A percentile compares a stretch with the other conserved stretches of the same genome.
phyloP scores from a whole-genome alignment of 306 rosid genomes.

The Gastrolobium villosum region DNA sequence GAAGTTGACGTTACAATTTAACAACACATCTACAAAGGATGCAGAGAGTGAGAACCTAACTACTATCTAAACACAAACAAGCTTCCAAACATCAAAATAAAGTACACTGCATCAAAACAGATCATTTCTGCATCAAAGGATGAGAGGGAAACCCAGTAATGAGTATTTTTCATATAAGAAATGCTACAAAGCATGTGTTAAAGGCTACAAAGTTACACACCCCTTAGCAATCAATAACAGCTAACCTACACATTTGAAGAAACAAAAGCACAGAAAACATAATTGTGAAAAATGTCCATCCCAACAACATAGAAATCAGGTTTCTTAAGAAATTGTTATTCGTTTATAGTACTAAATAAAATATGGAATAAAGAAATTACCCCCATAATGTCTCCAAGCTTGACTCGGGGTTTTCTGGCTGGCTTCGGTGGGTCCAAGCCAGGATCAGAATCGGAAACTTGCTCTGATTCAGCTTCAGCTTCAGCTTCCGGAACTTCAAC shows the following conservation, averaged over 20 bases:
- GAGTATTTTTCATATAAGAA: neutral
- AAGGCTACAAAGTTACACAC: neutral
- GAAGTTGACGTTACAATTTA: neutral
- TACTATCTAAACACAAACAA: neutral
- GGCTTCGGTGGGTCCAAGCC: conserved; percentile 57
- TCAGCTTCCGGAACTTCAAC: conserved; percentile 57
- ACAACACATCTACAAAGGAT: neutral
- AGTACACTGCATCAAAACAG: neutral
- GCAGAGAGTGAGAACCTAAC: conserved; percentile 31
- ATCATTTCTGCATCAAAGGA: neutral
- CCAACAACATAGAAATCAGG: neutral
- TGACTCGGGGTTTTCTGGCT: conserved; percentile 75
- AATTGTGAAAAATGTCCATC: neutral
- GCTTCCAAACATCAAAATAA: neutral
- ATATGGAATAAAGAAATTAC: conserved; percentile 52
- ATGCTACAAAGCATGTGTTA: neutral
- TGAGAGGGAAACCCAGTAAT: neutral
- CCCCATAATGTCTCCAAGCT: conserved; percentile 99
- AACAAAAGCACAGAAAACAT: no score
- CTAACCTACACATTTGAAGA: neutral
- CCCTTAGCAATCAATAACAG: neutral
- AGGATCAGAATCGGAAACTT: conserved; percentile 52
- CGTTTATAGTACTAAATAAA: neutral
- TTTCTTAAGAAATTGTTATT: no score
- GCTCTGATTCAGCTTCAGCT: conserved; percentile 42